Percentiles rank a stretch among this genome's conserved stretches.
These are phyloP conservation scores for Echria macrotheca DNA, from an alignment of 495 filamentous ascomycete genomes.

Conservation along the genomic window DNA sequence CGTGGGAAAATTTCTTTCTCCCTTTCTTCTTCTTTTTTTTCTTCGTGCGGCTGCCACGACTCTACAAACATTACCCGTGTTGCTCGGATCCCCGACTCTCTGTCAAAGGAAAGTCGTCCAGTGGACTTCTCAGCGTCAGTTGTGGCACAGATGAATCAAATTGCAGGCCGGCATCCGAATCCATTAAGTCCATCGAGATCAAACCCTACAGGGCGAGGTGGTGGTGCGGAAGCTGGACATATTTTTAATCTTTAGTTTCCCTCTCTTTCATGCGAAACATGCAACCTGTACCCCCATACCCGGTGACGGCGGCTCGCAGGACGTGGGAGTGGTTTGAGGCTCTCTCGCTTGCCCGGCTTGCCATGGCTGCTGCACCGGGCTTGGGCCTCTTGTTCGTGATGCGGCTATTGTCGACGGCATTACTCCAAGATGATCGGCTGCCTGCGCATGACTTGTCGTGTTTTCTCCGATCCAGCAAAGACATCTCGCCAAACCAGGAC, in stretches of 20 bases:
- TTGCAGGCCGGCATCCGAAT: slow-evolving; percentile 39
- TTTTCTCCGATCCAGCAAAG: slow-evolving; percentile 11
- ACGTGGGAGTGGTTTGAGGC: too few relatives aligned
- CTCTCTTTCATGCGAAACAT: slow-evolving; percentile 9
- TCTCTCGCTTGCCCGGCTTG: too few relatives aligned
- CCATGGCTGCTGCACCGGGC: too few relatives aligned
- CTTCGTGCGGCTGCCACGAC: slow-evolving; percentile 37
- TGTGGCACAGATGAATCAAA: slow-evolving; percentile 42
- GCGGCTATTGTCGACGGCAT: slow-evolving; percentile 15
- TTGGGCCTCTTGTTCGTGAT: too few relatives aligned
- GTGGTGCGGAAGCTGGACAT: slow-evolving; percentile 44
- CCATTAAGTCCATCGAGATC: slow-evolving; percentile 37
- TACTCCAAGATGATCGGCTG: slow-evolving; percentile 4
- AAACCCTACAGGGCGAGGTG: slow-evolving; percentile 38
- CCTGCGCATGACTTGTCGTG: slow-evolving; percentile 12
- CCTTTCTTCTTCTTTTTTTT: slow-evolving; percentile 25
- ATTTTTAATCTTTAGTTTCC: slow-evolving; percentile 4
- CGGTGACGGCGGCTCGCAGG: too few relatives aligned
- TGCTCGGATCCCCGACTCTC: slow-evolving; percentile 37
- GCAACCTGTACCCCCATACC: too few relatives aligned
- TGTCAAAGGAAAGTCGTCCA: slow-evolving; percentile 25
- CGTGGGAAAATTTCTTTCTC: slow-evolving; percentile 9
- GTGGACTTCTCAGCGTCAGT: slow-evolving; percentile 43
- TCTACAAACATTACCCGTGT: slow-evolving; percentile 40
- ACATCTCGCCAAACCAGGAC: slow-evolving; percentile 13